A percentile compares a stretch with the other conserved stretches of the same genome.
These are phyloP conservation scores for Ceratocystis huliohia DNA, from an alignment of 2,329 filamentous ascomycete species.

Conservation along the genomic window DNA sequence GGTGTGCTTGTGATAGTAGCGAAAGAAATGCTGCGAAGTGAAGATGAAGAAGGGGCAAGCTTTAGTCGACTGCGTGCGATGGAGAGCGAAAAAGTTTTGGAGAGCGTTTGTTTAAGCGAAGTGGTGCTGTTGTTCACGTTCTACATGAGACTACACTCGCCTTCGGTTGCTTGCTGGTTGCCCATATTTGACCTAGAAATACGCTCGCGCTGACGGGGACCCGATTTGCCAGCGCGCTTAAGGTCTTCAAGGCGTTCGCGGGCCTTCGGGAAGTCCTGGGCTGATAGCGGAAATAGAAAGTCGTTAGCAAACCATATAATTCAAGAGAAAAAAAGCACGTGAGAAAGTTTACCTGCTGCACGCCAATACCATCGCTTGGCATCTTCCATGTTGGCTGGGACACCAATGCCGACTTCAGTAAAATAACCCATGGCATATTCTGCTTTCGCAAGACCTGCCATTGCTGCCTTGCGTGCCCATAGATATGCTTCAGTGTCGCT, in stretches of 20 bases:
- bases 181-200: slow-evolving; percentile 71
- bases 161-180: slow-evolving; percentile 38
- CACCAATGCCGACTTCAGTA: slow-evolving; percentile 86
- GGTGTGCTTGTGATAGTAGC: neutral
- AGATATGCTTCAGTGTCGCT: slow-evolving; percentile 94
- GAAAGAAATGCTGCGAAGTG: slow-evolving; percentile 1
- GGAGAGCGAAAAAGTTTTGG: slow-evolving; percentile 10
- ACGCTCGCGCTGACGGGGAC: slow-evolving; percentile 60
- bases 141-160: slow-evolving; percentile 21
- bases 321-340: neutral
- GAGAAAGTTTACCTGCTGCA: slow-evolving; percentile 66
- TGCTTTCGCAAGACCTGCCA: slow-evolving; percentile 77
- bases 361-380: slow-evolving; percentile 97
- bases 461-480: slow-evolving; percentile 89
- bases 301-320: slow-evolving; percentile 25
- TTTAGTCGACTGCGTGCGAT: neutral
- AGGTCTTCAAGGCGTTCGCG: slow-evolving; percentile 86
- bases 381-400: slow-evolving; percentile 75
- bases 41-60: neutral
- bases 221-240: slow-evolving; percentile 62
- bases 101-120: slow-evolving; percentile 8
- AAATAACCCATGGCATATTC: slow-evolving; percentile 94
- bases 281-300: slow-evolving; percentile 33
- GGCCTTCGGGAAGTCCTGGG: slow-evolving; percentile 88
- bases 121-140: slow-evolving; percentile 18